Conservation (phyloP, 2,329 filamentous ascomycete genomes). For the Pseudocercospora macadamiae region DNA sequence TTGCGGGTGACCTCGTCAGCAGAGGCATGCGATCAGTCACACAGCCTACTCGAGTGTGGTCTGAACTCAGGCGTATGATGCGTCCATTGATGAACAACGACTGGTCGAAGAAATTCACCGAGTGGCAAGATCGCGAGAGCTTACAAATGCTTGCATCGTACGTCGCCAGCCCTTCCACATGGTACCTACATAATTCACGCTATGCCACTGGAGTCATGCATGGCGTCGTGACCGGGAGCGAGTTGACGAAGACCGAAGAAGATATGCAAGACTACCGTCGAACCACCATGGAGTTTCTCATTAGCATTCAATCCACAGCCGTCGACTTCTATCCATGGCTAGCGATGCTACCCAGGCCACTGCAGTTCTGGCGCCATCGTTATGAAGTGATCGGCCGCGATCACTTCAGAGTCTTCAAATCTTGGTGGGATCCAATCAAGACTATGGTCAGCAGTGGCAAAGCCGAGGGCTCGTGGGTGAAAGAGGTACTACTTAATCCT, state of each 20-base stretch:
- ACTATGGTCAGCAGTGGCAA: slow-evolving; percentile 3
- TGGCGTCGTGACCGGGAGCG: slow-evolving; percentile 12
- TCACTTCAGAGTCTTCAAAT: slow-evolving; percentile 12
- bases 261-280: slow-evolving; percentile 15
- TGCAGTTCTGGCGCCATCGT: slow-evolving; percentile 12
- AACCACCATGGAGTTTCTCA: slow-evolving; percentile 18
- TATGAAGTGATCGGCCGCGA: slow-evolving; percentile 10
- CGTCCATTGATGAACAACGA: slow-evolving; percentile 13
- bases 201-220: slow-evolving; percentile 19
- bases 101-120: slow-evolving; percentile 14
- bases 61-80: slow-evolving; percentile 14
- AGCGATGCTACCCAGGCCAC: background rate
- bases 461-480: slow-evolving; percentile 6
- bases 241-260: slow-evolving; percentile 11
- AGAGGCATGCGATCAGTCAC: slow-evolving; percentile 19
- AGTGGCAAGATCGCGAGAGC: slow-evolving; percentile 19
- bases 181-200: slow-evolving; percentile 14
- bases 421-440: slow-evolving; percentile 17
- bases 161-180: background rate
- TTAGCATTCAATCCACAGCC: slow-evolving; percentile 8
- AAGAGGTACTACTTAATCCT: slow-evolving; percentile 11
- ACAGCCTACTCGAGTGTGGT: slow-evolving; percentile 13
- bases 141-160: slow-evolving; percentile 11
- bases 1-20: slow-evolving; percentile 15
- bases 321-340: slow-evolving; percentile 21